Percentiles rank a stretch among this genome's conserved stretches.
Conservation (phyloP, 257 asterid species). For the Solanum pennellii region DNA sequence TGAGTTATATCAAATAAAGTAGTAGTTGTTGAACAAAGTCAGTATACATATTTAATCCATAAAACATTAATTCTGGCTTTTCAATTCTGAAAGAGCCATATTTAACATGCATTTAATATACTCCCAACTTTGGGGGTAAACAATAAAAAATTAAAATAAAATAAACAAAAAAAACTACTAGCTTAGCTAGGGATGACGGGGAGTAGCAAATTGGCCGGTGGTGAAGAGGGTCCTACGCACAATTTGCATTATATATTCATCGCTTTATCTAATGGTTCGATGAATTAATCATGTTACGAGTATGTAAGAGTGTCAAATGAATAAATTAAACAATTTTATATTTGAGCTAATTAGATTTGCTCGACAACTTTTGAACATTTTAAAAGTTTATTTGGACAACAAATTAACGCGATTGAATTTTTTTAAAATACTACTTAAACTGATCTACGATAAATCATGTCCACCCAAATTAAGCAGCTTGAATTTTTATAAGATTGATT, state of each 20-base stretch:
- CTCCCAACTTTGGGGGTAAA: background rate
- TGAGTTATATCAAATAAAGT: background rate
- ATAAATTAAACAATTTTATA: too few relatives aligned
- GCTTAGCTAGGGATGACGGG: background rate
- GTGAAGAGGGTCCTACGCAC: background rate
- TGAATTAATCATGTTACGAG: background rate
- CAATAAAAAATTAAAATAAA: background rate
- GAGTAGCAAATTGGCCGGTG: background rate
- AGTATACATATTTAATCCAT: background rate
- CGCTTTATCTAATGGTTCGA: background rate
- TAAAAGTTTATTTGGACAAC: background rate
- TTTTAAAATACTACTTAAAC: background rate
- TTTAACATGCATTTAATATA: background rate
- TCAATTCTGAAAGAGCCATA: background rate
- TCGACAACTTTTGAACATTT: too few relatives aligned
- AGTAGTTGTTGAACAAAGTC: background rate
- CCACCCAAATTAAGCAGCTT: background rate
- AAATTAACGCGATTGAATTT: background rate
- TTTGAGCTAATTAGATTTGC: background rate
- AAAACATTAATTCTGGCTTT: conserved; percentile 1
- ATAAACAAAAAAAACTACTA: background rate
- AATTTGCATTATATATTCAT: background rate
- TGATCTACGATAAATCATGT: background rate
- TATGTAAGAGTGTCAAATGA: background rate
- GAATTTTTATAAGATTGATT: background rate